These are phyloP conservation scores for Umbellularia californica DNA, from an alignment of 164 flowering plant species.

Conservation along the genomic window DNA sequence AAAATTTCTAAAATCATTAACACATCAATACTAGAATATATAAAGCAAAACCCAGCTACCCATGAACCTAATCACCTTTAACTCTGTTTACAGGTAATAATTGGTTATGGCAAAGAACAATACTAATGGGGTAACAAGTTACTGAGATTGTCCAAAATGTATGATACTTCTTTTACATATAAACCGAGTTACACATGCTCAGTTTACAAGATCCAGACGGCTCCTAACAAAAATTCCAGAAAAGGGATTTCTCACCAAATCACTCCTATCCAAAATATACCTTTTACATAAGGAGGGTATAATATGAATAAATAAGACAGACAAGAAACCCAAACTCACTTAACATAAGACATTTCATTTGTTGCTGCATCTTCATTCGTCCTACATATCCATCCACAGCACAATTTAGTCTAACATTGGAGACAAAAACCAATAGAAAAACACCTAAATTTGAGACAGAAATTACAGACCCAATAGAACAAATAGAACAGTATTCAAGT, in stretches of 20 bases:
- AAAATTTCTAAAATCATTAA: background rate
- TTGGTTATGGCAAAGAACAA: background rate
- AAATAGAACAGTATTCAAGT: too few species aligned
- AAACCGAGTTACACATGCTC: too few species aligned
- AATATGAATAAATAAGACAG: background rate
- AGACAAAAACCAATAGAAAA: background rate
- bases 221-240: background rate
- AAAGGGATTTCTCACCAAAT: too few species aligned
- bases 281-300: background rate
- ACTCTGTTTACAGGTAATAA: background rate
- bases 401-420: background rate
- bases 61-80: background rate
- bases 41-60: too few species aligned
- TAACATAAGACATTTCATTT: constrained; percentile 14
- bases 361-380: constrained; percentile 14
- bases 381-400: constrained; percentile 5
- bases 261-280: too few species aligned
- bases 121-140: too few species aligned
- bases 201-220: background rate
- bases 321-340: constrained; percentile 8
- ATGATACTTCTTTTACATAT: background rate
- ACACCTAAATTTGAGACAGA: too few species aligned
- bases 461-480: too few species aligned
- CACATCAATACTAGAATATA: too few species aligned
- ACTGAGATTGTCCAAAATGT: background rate